phyloP scores from a whole-genome alignment of 2,329 filamentous ascomycete species.

The Cordyceps fumosorosea region DNA sequence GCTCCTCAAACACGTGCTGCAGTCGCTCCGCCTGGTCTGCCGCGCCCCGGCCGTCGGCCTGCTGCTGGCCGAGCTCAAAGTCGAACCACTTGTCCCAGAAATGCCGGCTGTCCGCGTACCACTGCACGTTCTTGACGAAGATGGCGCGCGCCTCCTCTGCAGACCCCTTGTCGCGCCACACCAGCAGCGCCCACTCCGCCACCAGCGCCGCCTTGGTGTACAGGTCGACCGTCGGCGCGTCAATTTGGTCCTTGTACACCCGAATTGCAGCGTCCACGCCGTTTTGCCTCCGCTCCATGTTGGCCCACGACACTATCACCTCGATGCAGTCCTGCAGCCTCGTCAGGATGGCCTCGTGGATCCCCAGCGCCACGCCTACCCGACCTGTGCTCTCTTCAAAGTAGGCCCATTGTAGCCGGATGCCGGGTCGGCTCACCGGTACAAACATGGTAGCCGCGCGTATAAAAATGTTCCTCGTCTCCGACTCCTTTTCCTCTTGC shows the following conservation, averaged over 20 bases:
- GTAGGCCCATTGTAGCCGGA: constrained; percentile 85
- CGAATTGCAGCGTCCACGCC: constrained; percentile 80
- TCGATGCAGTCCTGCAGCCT: constrained; percentile 76
- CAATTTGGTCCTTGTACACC: constrained; percentile 75
- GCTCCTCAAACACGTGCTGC: constrained; percentile 70
- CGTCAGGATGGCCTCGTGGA: constrained; percentile 74
- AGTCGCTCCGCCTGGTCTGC: constrained; percentile 63
- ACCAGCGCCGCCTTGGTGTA: constrained; percentile 82
- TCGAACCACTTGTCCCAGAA: constrained; percentile 89
- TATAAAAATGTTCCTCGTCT: constrained; percentile 86
- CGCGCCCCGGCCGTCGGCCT: constrained; percentile 59
- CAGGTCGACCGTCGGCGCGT: constrained; percentile 62
- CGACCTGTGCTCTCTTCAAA: constrained; percentile 85
- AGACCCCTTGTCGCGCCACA: constrained; percentile 83
- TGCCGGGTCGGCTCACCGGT: constrained; percentile 74
- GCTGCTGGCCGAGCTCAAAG: constrained; percentile 76
- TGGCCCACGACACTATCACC: constrained; percentile 81
- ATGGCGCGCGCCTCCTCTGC: constrained; percentile 75
- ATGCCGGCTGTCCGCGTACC: constrained; percentile 74
- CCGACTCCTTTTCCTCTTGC: constrained; percentile 75
- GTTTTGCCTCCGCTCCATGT: constrained; percentile 74
- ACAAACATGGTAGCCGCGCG: constrained; percentile 80
- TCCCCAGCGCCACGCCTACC: constrained; percentile 71
- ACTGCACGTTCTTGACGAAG: constrained; percentile 75
- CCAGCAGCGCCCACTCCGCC: constrained; percentile 76